Evolutionary conservation across 129 eudicot genomes (phyloP), one percentile per base, ranked within the genome.

Genomic region (Smallanthus sonchifolius): DNA sequence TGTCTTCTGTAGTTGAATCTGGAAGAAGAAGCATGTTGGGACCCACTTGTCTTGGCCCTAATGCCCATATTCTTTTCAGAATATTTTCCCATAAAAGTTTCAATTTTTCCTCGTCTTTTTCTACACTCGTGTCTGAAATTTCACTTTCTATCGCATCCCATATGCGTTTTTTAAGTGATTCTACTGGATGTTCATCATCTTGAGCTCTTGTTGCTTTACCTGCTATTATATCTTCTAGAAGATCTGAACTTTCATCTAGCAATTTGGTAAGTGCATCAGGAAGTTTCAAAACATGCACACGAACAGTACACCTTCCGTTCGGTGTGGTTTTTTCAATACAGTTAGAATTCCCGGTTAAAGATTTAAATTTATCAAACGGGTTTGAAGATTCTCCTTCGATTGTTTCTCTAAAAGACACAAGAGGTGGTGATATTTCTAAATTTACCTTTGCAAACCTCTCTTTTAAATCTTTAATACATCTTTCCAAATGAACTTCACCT

Each of bases 401-500:
- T 7, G 97, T 94, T 84, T 94, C 99, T 73, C 84, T 91, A 61
- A 83, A 94, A 4, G 99, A 94, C 20, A 94, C 97, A 59, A 94
- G 96, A 44, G 99, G 99, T 37, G 99, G 90, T 65, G 99, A 94
- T 16, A 94, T 91, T 83, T 86, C 97, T 81, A 94, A 77, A 59
- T 84, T 87, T 69, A 91, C 96, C 80, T 91, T 95, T 13, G 99
- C 99, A 80, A 91, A 91, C 78, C 99, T 87, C 57, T 95, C 99
- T 75, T 87, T 91, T 40, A 95, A 72, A 85, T 91, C 96, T 77
- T 88, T 91, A 10, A 95, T 81, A 74, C 99, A 95, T 82, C 99
- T 85, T 81, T 95, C 97, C 15, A 95, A 77, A 78, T 95, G 99
- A 75, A 95, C 97, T 80, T 95, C 99, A 63, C 99, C 99, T 51